phyloP scores from a whole-genome alignment of 2,329 filamentous ascomycete species.

The Cladosporium colombiae region DNA sequence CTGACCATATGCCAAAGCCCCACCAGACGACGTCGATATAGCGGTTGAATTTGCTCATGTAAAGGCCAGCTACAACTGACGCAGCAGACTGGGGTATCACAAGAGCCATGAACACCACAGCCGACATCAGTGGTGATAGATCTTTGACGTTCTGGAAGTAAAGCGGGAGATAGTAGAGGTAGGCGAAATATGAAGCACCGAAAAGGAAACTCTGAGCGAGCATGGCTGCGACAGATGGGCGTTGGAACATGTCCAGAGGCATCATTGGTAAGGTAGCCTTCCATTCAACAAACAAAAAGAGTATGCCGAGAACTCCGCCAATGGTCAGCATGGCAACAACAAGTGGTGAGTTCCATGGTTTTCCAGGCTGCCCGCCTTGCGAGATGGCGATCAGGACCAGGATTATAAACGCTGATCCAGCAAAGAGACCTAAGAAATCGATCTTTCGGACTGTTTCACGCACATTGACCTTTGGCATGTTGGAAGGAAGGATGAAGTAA shows the following conservation, averaged over 20 bases:
- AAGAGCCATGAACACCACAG: slow-evolving; percentile 52
- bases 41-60: slow-evolving; percentile 50
- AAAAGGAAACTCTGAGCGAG: slow-evolving; percentile 62
- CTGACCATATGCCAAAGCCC: slow-evolving; percentile 41
- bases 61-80: slow-evolving; percentile 43
- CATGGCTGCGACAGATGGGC: slow-evolving; percentile 55
- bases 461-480: slow-evolving; percentile 50
- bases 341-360: slow-evolving; percentile 57
- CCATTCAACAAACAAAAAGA: slow-evolving; percentile 58
- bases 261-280: slow-evolving; percentile 61
- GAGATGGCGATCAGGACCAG: slow-evolving; percentile 65
- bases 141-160: slow-evolving; percentile 80
- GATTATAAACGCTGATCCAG: slow-evolving; percentile 58
- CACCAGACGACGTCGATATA: slow-evolving; percentile 53
- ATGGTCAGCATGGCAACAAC: slow-evolving; percentile 61
- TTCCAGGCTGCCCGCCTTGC: slow-evolving; percentile 51
- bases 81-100: slow-evolving; percentile 37
- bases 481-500: slow-evolving; percentile 55
- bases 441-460: slow-evolving; percentile 55
- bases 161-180: slow-evolving; percentile 77
- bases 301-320: slow-evolving; percentile 48
- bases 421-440: slow-evolving; percentile 60
- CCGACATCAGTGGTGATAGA: slow-evolving; percentile 66
- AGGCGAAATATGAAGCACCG: slow-evolving; percentile 64
- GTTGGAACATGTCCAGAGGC: slow-evolving; percentile 58